Evolutionary conservation across 2,329 filamentous ascomycete genomes (phyloP).

Genomic region (Colletotrichum higginsianum): DNA sequence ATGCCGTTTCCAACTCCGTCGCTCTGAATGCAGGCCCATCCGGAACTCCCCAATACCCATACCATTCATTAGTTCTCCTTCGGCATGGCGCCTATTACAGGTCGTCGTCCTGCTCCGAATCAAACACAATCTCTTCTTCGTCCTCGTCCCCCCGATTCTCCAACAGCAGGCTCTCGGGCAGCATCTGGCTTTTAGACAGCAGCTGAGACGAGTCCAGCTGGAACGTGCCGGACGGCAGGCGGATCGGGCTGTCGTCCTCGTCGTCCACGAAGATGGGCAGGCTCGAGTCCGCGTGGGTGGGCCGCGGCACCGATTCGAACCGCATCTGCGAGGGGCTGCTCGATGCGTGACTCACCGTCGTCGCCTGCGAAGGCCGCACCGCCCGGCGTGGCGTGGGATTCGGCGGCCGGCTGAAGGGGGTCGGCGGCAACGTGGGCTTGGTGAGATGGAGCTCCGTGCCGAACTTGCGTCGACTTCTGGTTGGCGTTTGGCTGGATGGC

Average conservation of each 20-base stretch:
- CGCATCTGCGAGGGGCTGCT: conserved; percentile 52
- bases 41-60: too few species aligned
- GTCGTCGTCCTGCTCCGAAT: conserved; percentile 40
- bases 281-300: conserved; percentile 45
- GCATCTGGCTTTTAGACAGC: conserved; percentile 66
- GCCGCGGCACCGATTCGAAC: conserved; percentile 46
- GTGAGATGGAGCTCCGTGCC: conserved; percentile 33
- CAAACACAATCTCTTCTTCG: conserved; percentile 38
- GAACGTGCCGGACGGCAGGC: conserved; percentile 40
- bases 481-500: conserved; percentile 50
- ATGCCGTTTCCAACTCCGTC: conserved; percentile 19
- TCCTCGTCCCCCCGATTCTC: conserved; percentile 50
- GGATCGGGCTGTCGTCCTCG: conserved; percentile 46
- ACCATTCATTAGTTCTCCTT: too few species aligned
- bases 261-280: conserved; percentile 42
- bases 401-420: conserved; percentile 36
- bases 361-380: conserved; percentile 51
- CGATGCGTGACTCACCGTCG: conserved; percentile 54
- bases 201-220: conserved; percentile 62
- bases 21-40: conserved; percentile 6
- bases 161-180: conserved; percentile 62
- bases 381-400: conserved; percentile 40
- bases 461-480: conserved; percentile 17
- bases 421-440: conserved; percentile 34
- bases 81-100: conserved; percentile 9